A percentile compares a stretch with the other conserved stretches of the same genome.
phyloP scores from a whole-genome alignment of 2,329 filamentous ascomycete species.

The Hypoxylon sp. region DNA sequence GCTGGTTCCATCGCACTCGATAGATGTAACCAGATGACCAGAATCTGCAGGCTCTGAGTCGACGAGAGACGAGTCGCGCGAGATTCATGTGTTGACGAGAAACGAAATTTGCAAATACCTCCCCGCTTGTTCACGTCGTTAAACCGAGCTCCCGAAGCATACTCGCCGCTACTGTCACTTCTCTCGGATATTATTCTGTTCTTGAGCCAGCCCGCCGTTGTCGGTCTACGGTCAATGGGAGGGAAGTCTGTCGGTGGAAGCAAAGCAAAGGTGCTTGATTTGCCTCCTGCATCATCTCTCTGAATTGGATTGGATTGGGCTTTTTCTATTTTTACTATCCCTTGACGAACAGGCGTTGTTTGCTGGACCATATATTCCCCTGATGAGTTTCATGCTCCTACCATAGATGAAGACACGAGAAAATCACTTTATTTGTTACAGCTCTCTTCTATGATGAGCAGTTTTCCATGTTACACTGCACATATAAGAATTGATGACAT shows the following conservation, averaged over 20 bases:
- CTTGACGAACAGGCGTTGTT: slow-evolving; percentile 33
- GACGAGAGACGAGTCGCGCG: background rate
- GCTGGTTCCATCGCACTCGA: slow-evolving; percentile 90
- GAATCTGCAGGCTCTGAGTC: slow-evolving; percentile 10
- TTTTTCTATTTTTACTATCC: slow-evolving; percentile 1
- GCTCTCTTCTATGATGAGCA: slow-evolving; percentile 10
- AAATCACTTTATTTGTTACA: slow-evolving; percentile 6
- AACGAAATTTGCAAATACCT: background rate
- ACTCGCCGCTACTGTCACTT: background rate
- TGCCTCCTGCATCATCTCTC: background rate
- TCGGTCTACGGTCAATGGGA: background rate
- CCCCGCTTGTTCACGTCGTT: background rate
- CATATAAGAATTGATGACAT: background rate
- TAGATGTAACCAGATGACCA: slow-evolving; percentile 52
- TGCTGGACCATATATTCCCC: slow-evolving; percentile 32
- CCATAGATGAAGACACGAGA: slow-evolving; percentile 30
- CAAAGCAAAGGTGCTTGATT: slow-evolving; percentile 2
- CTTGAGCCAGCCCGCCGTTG: background rate
- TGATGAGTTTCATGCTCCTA: slow-evolving; percentile 26
- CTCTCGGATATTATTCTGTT: background rate
- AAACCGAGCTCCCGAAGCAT: background rate
- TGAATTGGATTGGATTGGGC: slow-evolving; percentile 8
- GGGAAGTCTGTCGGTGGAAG: background rate
- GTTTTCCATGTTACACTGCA: background rate
- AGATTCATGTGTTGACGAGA: background rate